These are phyloP conservation scores for Pterulicium gracile DNA, from an alignment of 1,284 basidiomycete species.

Conservation along the genomic window DNA sequence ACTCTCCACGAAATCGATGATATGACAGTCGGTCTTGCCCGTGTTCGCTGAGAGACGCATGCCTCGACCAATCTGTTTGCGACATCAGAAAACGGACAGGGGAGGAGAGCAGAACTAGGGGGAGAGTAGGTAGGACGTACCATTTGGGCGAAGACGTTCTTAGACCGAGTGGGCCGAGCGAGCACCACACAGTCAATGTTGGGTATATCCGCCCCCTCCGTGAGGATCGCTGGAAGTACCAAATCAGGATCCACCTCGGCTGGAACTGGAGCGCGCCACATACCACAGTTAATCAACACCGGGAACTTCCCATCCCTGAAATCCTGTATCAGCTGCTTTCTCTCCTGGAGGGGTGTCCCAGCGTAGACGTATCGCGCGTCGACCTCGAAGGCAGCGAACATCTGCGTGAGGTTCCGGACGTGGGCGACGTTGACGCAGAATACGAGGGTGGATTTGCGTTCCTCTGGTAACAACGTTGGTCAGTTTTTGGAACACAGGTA, in stretches of 20 bases:
- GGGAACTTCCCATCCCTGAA: conserved; percentile 74
- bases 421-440: conserved; percentile 88
- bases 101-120: too few relatives aligned
- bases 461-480: conserved; percentile 22
- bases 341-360: conserved; percentile 54
- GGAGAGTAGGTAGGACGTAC: conserved; percentile 28
- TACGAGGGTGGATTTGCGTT: conserved; percentile 77
- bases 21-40: conserved; percentile 77
- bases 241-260: not conserved
- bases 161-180: conserved; percentile 79
- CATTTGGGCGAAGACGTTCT: conserved; percentile 92
- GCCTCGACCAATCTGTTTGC: conserved; percentile 76
- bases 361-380: conserved; percentile 82
- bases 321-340: conserved; percentile 52
- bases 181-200: conserved; percentile 89
- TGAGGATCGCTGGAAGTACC: conserved; percentile 60
- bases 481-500: conserved; percentile 3
- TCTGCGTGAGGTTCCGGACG: conserved; percentile 64
- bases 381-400: conserved; percentile 69
- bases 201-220: conserved; percentile 86
- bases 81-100: conserved; percentile 1
- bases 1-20: conserved; percentile 90
- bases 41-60: conserved; percentile 78
- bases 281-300: conserved; percentile 88
- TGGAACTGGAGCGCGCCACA: conserved; percentile 13